Evolutionary conservation across 2,329 filamentous ascomycete genomes (phyloP).

Genomic region (Mycosphaerella arachidis): DNA sequence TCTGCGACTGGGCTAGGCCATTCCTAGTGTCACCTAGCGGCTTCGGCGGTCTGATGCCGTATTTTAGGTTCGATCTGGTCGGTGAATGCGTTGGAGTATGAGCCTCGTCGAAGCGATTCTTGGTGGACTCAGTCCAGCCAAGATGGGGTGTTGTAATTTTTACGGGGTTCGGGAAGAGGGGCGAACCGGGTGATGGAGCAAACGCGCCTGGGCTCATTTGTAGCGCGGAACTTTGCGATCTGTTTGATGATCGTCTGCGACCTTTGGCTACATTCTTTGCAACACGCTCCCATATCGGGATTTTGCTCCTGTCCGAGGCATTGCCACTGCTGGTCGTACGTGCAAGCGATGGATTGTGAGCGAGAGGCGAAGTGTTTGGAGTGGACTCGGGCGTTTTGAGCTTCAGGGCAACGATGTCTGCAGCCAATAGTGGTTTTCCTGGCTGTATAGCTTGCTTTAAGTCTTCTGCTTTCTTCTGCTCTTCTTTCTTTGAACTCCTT

Average conservation of each 20-base stretch:
- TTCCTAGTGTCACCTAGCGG: conserved; percentile 19
- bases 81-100: conserved; percentile 10
- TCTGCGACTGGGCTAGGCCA: conserved; percentile 3
- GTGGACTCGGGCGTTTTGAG: conserved; percentile 16
- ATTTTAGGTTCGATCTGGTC: conserved; percentile 2
- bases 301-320: background rate
- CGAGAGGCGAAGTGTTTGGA: conserved; percentile 13
- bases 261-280: conserved; percentile 18
- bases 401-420: conserved; percentile 21
- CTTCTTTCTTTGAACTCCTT: conserved; percentile 14
- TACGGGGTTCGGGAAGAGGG: conserved; percentile 15
- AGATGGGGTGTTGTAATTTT: conserved; percentile 12
- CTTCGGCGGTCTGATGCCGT: conserved; percentile 17
- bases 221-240: conserved; percentile 8
- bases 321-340: background rate
- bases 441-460: background rate
- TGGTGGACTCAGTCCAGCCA: conserved; percentile 25
- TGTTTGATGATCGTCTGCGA: background rate
- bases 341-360: background rate
- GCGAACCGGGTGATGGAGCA: conserved; percentile 10
- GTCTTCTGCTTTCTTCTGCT: conserved; percentile 4
- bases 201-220: background rate
- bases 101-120: conserved; percentile 22
- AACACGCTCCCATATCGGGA: conserved; percentile 7
- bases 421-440: conserved; percentile 18